Base-by-base conservation (phyloP, 2,329 filamentous ascomycete species). In the Gaeumannomyces sp. region DNA sequence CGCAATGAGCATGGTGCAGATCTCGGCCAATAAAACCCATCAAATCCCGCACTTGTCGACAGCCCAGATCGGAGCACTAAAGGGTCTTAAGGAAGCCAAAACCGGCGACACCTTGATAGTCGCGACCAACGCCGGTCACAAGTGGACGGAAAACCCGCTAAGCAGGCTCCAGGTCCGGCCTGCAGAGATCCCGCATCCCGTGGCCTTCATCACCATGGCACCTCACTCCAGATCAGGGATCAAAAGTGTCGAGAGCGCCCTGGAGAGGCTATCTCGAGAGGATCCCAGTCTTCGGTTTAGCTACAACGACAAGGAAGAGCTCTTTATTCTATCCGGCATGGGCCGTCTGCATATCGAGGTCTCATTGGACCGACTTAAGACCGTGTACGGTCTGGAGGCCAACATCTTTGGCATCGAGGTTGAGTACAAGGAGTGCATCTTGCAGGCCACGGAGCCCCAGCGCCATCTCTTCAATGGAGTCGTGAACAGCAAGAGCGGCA, bases 181-280 rank as follows among this genome's bases (percentile, higher is more conserved):
- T 0, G 95, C 96, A 33, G 85, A 91, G 66, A 91, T 97, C 0
- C 94, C 95, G 0, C 93, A 95, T 0, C 93, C 95, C 0, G 95
- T 99, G 0, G 97, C 97, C 72, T 99, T 98, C 75, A 89, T 96
- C n/a, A 92, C 93, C 66, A 88, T 98, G 33, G 94, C 98, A 68
- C 92, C 84, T 0, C 81, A 73, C 65, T 70, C 72, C 8, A 87
- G 25, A 79, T 92, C 69, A 89, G 91, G 70, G 79, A 91, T 38
- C 84, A 93, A 93, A 70, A 85, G 89, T 66, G 85, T 99, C 7
- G 86, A 91, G 65, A 86, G 89, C 7, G 89, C 90, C 0, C 80
- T 99, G 7, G 84, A 87, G 6, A 85, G 95, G 61, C 84, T 97
- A 6, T 85, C 96, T 0, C 83, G 95, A 70, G 95, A 99, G 78